A percentile compares a stretch with the other conserved stretches of the same genome.
phyloP scores from a whole-genome alignment of 495 filamentous ascomycete genomes.

The Penicillium longicatenatum region DNA sequence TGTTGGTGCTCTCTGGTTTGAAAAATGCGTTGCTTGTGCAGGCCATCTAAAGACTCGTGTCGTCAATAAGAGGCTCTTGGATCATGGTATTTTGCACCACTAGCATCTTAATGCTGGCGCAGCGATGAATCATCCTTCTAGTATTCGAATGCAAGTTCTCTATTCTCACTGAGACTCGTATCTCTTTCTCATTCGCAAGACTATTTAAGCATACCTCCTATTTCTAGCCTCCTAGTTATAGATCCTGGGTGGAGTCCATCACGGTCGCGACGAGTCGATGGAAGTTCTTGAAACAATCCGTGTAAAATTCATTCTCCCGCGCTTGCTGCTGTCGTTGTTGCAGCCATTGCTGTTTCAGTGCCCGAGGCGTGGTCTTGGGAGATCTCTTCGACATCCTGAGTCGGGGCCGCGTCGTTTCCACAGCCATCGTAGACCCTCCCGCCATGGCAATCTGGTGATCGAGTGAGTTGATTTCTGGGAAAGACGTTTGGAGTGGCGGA shows the following conservation, averaged over 20 bases:
- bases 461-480: background rate
- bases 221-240: background rate
- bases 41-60: too few species aligned
- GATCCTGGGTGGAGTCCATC: background rate
- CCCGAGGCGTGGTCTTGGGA: background rate
- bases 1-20: too few species aligned
- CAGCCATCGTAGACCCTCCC: background rate
- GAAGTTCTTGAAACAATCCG: background rate
- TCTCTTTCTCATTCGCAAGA: too few species aligned
- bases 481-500: background rate
- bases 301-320: background rate
- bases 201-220: too few species aligned
- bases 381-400: background rate
- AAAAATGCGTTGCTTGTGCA: too few species aligned
- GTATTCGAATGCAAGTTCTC: too few species aligned
- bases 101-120: too few species aligned
- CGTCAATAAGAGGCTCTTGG: too few species aligned
- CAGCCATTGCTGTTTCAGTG: background rate
- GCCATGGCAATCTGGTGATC: background rate
- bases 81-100: too few species aligned
- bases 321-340: background rate
- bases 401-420: background rate
- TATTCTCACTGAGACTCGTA: too few species aligned
- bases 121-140: too few species aligned
- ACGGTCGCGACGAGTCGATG: background rate